Evolutionary conservation across 495 filamentous ascomycete species (phyloP).

Genomic region (Xylaria palmicola): DNA sequence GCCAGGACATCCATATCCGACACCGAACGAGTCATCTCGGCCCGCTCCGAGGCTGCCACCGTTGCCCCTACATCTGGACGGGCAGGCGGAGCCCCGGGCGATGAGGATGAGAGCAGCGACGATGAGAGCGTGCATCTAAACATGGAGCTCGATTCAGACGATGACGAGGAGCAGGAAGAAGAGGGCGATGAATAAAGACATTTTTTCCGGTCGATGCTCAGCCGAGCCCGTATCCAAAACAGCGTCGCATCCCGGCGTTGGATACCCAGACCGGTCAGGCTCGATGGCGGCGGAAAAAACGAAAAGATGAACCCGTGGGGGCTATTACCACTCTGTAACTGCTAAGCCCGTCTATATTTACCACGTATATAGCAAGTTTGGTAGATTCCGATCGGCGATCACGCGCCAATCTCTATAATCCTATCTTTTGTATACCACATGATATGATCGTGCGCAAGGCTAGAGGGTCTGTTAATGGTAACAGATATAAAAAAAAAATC

Average conservation of each 20-base stretch:
- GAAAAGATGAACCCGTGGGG: neutral
- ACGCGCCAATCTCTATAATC: no score
- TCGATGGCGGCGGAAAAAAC: neutral
- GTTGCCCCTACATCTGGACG: neutral
- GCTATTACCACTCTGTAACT: neutral
- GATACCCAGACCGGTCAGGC: neutral
- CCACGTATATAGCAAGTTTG: no score
- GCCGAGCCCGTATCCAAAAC: neutral
- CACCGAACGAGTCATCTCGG: neutral
- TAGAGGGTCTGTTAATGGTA: no score
- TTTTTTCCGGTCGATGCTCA: neutral
- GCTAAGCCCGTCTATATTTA: no score
- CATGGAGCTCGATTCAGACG: conserved; percentile 37
- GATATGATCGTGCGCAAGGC: no score
- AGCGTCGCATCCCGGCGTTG: neutral
- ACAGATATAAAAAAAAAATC: no score
- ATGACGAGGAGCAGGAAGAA: conserved; percentile 24
- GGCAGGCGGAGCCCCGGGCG: neutral
- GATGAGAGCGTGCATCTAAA: conserved; percentile 42
- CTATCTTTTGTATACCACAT: no score
- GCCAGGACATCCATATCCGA: conserved; percentile 2
- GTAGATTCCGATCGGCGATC: no score
- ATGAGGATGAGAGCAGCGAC: conserved; percentile 27
- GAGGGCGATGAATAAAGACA: conserved; percentile 34
- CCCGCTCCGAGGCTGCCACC: neutral